Evolutionary conservation across 2,329 filamentous ascomycete genomes (phyloP).

Genomic region (Fusarium compactum): DNA sequence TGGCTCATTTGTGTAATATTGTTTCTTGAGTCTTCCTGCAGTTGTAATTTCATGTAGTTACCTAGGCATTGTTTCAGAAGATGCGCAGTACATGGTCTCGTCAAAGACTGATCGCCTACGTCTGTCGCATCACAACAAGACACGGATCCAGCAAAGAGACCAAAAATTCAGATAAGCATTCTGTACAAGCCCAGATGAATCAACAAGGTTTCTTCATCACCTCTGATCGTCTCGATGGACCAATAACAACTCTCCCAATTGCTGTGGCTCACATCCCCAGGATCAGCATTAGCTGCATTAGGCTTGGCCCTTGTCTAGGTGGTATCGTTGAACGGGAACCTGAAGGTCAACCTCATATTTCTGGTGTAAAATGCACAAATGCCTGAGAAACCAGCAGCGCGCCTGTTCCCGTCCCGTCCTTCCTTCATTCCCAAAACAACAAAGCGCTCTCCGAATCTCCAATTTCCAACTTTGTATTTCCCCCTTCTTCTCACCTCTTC

Average conservation of each 20-base stretch:
- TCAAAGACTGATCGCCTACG: background rate
- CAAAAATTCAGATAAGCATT: background rate
- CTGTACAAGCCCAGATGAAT: background rate
- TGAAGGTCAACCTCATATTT: conserved; percentile 48
- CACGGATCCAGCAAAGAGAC: background rate
- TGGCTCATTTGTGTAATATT: background rate
- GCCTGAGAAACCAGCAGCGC: conserved; percentile 39
- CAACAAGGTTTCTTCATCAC: conserved; percentile 4
- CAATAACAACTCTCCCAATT: conserved; percentile 22
- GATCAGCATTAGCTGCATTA: conserved; percentile 43
- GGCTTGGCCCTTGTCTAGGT: conserved; percentile 39
- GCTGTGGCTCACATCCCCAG: conserved; percentile 11
- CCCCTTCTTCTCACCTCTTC: conserved; percentile 26
- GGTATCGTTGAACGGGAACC: conserved; percentile 26
- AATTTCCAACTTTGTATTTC: conserved; percentile 22
- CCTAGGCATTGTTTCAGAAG: too few relatives aligned
- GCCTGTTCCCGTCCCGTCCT: conserved; percentile 3
- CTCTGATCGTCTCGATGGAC: conserved; percentile 11
- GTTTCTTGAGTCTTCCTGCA: background rate
- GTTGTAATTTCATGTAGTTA: background rate
- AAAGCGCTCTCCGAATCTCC: conserved; percentile 35
- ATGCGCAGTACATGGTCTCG: background rate
- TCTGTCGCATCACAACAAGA: background rate
- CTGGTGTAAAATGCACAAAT: conserved; percentile 49
- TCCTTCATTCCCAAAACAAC: conserved; percentile 29